Conservation (phyloP, 768 basidiomycete species). For the Russula vinacea region DNA sequence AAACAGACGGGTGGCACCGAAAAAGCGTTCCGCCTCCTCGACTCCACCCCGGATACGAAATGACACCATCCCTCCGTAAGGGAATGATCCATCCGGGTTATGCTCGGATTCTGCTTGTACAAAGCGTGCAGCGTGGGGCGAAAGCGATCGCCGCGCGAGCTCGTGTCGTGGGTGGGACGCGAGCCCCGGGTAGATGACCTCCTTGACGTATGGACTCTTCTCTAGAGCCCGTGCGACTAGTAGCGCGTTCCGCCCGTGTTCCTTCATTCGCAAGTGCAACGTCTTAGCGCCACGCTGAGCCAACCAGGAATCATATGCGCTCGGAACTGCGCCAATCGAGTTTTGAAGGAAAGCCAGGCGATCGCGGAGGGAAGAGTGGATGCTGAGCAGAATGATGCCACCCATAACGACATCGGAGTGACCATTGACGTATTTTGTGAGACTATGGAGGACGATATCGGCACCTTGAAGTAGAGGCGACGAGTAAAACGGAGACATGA, state of each 20-base stretch:
- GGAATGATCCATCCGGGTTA: slow-evolving; percentile 57
- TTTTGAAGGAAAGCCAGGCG: slow-evolving; percentile 87
- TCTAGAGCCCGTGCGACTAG: slow-evolving; percentile 63
- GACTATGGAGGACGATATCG: slow-evolving; percentile 78
- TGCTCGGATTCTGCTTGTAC: slow-evolving; percentile 41
- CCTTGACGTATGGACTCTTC: slow-evolving; percentile 57
- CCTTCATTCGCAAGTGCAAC: slow-evolving; percentile 80
- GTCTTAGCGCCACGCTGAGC: slow-evolving; percentile 91
- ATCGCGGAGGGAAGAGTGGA: slow-evolving; percentile 47
- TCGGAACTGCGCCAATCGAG: slow-evolving; percentile 79
- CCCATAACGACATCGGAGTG: slow-evolving; percentile 95
- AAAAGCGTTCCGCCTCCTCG: slow-evolving; percentile 59
- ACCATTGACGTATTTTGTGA: slow-evolving; percentile 92
- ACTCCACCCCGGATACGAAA: slow-evolving; percentile 57
- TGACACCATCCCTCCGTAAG: slow-evolving; percentile 87
- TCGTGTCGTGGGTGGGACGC: slow-evolving; percentile 60
- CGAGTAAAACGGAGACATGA: slow-evolving; percentile 87
- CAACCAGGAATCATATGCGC: slow-evolving; percentile 86
- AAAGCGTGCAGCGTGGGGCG: slow-evolving; percentile 67
- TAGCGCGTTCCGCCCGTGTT: slow-evolving; percentile 82
- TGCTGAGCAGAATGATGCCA: slow-evolving; percentile 61
- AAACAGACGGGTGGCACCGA: slow-evolving; percentile 64
- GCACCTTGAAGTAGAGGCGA: slow-evolving; percentile 84
- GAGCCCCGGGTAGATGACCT: slow-evolving; percentile 86
- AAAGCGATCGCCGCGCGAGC: slow-evolving; percentile 59